phyloP scores from a whole-genome alignment of 352 stramenopile genomes.

The Pythium biforme region DNA sequence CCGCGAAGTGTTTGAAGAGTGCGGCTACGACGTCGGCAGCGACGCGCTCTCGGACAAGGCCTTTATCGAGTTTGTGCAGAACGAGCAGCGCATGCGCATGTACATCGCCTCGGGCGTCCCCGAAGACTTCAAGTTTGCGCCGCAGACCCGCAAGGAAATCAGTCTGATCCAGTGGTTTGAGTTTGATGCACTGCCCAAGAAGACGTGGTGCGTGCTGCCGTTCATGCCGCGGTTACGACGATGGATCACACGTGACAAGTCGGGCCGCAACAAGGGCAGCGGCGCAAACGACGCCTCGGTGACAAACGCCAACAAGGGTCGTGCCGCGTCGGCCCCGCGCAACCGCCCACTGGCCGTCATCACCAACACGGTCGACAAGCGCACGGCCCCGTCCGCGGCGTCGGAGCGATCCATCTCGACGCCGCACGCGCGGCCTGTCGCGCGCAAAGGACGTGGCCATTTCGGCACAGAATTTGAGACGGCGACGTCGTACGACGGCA shows the following conservation, averaged over 20 bases:
- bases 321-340: conserved; percentile 70
- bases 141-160: conserved; percentile 95
- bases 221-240: conserved; percentile 89
- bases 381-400: conserved; percentile 23
- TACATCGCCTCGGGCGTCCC: conserved; percentile 91
- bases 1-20: conserved; percentile 92
- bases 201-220: conserved; percentile 93
- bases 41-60: conserved; percentile 78
- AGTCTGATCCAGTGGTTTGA: conserved; percentile 91
- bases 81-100: conserved; percentile 90
- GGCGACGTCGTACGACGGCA: conserved; percentile 75
- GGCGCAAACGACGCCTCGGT: background rate
- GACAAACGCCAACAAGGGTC: conserved; percentile 35
- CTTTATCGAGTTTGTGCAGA: conserved; percentile 82
- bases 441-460: conserved; percentile 56
- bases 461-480: conserved; percentile 85
- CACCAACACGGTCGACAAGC: conserved; percentile 51
- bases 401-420: conserved; percentile 71
- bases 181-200: conserved; percentile 89
- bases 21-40: conserved; percentile 80
- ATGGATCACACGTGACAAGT: conserved; percentile 87
- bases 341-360: conserved; percentile 56
- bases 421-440: conserved; percentile 48
- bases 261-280: conserved; percentile 27
- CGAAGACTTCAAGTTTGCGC: conserved; percentile 90